These are phyloP conservation scores for Nelumbo lutea DNA, from an alignment of 164 flowering plant genomes.

Conservation along the genomic window DNA sequence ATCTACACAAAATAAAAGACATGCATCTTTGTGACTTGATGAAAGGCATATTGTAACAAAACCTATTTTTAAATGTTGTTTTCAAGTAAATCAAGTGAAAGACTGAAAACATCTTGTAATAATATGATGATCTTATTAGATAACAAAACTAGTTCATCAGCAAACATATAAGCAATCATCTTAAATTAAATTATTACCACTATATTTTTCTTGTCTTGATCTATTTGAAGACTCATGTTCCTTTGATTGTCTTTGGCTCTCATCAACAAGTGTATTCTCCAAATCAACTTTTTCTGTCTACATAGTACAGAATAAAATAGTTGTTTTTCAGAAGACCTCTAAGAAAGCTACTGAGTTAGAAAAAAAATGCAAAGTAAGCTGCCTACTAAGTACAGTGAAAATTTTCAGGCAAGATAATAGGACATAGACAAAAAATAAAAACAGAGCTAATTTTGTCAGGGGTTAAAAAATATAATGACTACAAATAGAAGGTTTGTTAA, in stretches of 20 bases:
- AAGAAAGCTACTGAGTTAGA: neutral
- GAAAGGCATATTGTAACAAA: neutral
- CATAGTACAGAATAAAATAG: conserved; percentile 16
- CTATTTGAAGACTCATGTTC: conserved; percentile 39
- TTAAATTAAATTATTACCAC: conserved; percentile 20
- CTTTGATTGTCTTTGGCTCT: conserved; percentile 80
- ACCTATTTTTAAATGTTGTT: neutral
- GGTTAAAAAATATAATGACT: neutral
- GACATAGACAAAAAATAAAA: neutral
- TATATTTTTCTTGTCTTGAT: conserved; percentile 23
- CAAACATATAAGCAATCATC: neutral
- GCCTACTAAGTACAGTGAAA: neutral
- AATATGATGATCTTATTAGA: neutral
- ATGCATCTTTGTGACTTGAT: no score
- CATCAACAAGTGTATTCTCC: conserved; percentile 97
- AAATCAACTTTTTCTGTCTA: conserved; percentile 99
- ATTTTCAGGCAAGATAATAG: neutral
- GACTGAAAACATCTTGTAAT: neutral
- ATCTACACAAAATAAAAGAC: no score
- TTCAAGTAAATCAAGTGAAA: neutral
- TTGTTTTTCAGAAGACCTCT: conserved; percentile 1
- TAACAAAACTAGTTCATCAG: neutral
- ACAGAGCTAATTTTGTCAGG: neutral
- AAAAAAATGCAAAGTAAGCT: neutral
- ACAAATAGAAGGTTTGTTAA: neutral